These are phyloP conservation scores for Diutina siamensis DNA, from an alignment of 1,139 yeast species.

Conservation along the genomic window DNA sequence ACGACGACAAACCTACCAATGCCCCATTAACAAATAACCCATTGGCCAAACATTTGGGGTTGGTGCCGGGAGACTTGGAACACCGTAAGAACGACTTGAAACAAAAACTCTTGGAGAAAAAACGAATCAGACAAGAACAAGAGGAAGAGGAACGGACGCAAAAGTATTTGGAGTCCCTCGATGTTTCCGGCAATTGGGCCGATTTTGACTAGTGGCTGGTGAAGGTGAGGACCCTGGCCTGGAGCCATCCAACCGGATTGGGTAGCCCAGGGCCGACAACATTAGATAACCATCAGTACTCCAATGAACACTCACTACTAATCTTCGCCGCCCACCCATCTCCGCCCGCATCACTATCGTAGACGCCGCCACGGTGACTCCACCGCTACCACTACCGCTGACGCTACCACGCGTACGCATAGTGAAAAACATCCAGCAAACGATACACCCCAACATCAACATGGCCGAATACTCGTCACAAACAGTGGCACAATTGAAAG, in stretches of 20 bases:
- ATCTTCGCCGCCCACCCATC: too few relatives aligned
- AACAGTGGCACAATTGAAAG: slow-evolving; percentile 84
- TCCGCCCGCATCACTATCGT: too few relatives aligned
- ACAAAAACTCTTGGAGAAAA: background rate
- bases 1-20: background rate
- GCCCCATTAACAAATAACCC: slow-evolving; percentile 3
- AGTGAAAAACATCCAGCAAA: background rate
- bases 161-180: background rate
- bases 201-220: slow-evolving; percentile 2
- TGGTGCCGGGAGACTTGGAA: background rate
- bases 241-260: too few relatives aligned
- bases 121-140: background rate
- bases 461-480: slow-evolving; percentile 52
- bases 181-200: slow-evolving; percentile 5
- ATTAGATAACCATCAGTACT: background rate
- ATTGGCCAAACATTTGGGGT: background rate
- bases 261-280: too few relatives aligned
- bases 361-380: too few relatives aligned
- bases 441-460: background rate
- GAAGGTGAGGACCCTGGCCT: too few relatives aligned
- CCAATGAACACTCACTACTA: background rate
- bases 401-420: background rate
- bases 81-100: background rate
- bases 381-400: too few relatives aligned
- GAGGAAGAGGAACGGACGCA: background rate